Conservation (phyloP, 805 yeast genomes). For the Teunomyces atbi region DNA sequence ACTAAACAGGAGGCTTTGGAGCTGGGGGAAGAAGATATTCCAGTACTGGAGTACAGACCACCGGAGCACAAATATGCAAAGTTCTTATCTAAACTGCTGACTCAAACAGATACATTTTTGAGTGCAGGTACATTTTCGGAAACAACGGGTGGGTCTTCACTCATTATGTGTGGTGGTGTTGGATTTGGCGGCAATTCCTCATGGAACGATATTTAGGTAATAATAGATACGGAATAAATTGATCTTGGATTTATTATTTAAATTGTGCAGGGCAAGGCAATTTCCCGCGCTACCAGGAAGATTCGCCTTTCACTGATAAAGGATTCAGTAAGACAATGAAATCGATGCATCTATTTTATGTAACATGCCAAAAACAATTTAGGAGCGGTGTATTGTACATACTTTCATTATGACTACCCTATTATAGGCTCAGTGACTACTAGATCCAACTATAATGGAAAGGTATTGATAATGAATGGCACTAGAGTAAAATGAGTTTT, state of each 20-base stretch:
- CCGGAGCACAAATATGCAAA: not conserved
- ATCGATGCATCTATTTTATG: not conserved
- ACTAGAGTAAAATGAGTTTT: no score
- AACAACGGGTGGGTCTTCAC: conserved; percentile 14
- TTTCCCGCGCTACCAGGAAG: not conserved
- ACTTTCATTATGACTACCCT: no score
- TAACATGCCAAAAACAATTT: no score
- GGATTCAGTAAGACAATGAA: no score
- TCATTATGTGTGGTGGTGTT: conserved; percentile 20
- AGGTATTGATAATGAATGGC: no score
- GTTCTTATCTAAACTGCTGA: not conserved
- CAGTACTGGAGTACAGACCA: not conserved
- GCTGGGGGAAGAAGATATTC: not conserved
- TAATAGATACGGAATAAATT: conserved; percentile 1
- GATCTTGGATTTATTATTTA: not conserved
- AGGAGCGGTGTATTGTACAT: no score
- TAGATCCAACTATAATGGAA: no score
- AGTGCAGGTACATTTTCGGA: conserved; percentile 12
- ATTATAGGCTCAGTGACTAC: no score
- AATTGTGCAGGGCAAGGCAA: not conserved
- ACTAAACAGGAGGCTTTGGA: not conserved
- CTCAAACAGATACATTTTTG: not conserved
- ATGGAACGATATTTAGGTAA: conserved; percentile 13
- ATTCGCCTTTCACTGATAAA: not conserved
- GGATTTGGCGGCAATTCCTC: conserved; percentile 13